A percentile compares a stretch with the other conserved stretches of the same genome.
Evolutionary conservation across 306 rosid genomes (phyloP).

Genomic region (Rubus parviflorus): DNA sequence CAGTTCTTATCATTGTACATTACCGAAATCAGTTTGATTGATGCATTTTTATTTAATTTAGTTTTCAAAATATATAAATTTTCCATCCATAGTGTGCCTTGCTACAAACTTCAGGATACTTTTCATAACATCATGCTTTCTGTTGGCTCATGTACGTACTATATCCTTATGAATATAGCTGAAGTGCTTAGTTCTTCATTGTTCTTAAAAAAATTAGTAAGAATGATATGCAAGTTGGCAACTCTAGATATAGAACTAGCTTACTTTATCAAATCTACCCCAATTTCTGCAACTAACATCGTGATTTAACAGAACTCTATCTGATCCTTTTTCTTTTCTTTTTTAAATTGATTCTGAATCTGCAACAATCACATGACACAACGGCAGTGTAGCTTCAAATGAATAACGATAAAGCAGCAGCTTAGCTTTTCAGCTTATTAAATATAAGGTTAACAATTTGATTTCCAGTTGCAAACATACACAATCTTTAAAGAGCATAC

Average conservation of each 20-base stretch:
- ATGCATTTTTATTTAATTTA: too few relatives aligned
- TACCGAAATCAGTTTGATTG: too few relatives aligned
- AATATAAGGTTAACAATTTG: neutral
- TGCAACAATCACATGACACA: neutral
- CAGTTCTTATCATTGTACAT: too few relatives aligned
- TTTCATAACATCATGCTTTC: neutral
- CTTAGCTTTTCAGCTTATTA: neutral
- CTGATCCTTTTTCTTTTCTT: neutral
- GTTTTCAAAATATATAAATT: too few relatives aligned
- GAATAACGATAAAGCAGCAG: too few relatives aligned
- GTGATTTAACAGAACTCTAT: neutral
- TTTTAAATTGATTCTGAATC: neutral
- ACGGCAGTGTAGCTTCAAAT: neutral
- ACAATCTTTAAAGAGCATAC: neutral
- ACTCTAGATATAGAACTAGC: neutral
- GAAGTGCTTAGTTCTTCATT: neutral
- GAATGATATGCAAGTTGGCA: neutral
- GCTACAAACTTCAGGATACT: neutral
- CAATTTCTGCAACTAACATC: constrained; percentile 7
- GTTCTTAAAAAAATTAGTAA: neutral
- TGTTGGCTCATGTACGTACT: neutral
- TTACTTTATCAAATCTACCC: neutral
- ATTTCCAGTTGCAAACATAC: neutral
- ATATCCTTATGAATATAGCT: neutral
- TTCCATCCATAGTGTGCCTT: too few relatives aligned